Conservation (phyloP, 805 yeast species). For the Nakazawaea anatomiae region DNA sequence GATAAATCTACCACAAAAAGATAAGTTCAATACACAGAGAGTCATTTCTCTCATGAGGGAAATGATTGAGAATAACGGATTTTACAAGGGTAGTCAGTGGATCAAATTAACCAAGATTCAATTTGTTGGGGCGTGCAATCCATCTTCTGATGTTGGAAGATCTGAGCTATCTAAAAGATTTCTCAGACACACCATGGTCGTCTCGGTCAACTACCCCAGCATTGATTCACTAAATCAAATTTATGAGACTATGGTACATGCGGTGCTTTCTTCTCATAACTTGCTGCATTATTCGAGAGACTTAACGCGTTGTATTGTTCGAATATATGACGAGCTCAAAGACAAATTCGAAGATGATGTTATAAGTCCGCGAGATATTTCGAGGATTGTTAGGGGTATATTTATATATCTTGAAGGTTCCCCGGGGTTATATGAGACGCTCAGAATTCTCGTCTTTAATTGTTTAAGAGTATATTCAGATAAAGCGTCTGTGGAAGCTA, state of each 20-base stretch:
- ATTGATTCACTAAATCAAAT: constrained; percentile 55
- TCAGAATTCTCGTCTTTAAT: constrained; percentile 77
- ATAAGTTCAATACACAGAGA: constrained; percentile 66
- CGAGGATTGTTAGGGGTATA: constrained; percentile 82
- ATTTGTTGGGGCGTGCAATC: constrained; percentile 94
- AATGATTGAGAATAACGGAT: constrained; percentile 66
- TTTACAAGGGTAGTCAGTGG: constrained; percentile 72
- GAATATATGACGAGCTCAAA: constrained; percentile 45
- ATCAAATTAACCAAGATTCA: constrained; percentile 57
- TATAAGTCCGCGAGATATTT: constrained; percentile 85
- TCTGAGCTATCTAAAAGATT: constrained; percentile 51
- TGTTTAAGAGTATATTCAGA: constrained; percentile 75
- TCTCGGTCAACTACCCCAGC: constrained; percentile 80
- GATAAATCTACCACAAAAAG: constrained; percentile 72
- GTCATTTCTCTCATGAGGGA: constrained; percentile 72
- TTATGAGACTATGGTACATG: constrained; percentile 50
- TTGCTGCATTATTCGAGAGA: constrained; percentile 46
- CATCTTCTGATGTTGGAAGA: constrained; percentile 79
- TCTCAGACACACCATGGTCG: constrained; percentile 55
- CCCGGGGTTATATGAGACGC: constrained; percentile 35
- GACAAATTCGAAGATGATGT: constrained; percentile 33
- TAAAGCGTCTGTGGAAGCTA: constrained; percentile 44
- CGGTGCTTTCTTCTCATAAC: constrained; percentile 57
- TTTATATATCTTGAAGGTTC: constrained; percentile 29
- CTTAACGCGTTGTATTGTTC: constrained; percentile 62